Evolutionary conservation across 371 early-diverging fungal species (phyloP), one percentile per base, ranked within the genome.

Genomic region (Neoconidiobolus thromboides): DNA sequence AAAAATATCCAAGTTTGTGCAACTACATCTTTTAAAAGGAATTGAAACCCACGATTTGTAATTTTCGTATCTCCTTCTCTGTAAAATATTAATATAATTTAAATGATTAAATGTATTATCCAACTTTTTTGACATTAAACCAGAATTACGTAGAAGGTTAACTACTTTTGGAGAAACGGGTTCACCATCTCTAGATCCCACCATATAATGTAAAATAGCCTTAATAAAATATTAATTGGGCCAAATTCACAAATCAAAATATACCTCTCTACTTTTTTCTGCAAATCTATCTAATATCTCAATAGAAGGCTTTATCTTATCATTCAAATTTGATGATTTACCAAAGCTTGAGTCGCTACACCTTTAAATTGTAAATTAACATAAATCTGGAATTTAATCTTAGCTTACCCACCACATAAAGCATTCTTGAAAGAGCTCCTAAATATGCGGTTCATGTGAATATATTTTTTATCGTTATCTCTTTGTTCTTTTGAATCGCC

Each of bases 1-100:
- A 96, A 67, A 52, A 96, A 85, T 1, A 89, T 87, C 97, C 96
- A 91, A 0, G 93, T 89, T 76, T 96, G 96, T 14, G 89, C 81
- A 62, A 87, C 85, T 12, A 87, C 77, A 65, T 96, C 94, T 68
- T 92, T 93, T 38, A 96, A 70, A 48, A 96, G 67, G 68, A 96
- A 96, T 64, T 95, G 95, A 66, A 96, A 96, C 0, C 97, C 97
- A 60, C 87, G 86, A 70, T 89, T 91, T 10, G 94, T 93, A 61
- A 96, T 96, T 48, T 74, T 64, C 60, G 78, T 63, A 1, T 70
- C 69, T 1, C 63, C 70, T n/a, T 58, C 64, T 10, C 62, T 40
- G 10, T 44, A n/a, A 44, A 52, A 50, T 36, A 48, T 40, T 4
- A 1, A 39, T 9, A 9, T 51, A 10, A 52, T 7, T 51, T 40